These are phyloP conservation scores for Lycium ferocissimum DNA, from an alignment of 257 asterid species.

Conservation along the genomic window DNA sequence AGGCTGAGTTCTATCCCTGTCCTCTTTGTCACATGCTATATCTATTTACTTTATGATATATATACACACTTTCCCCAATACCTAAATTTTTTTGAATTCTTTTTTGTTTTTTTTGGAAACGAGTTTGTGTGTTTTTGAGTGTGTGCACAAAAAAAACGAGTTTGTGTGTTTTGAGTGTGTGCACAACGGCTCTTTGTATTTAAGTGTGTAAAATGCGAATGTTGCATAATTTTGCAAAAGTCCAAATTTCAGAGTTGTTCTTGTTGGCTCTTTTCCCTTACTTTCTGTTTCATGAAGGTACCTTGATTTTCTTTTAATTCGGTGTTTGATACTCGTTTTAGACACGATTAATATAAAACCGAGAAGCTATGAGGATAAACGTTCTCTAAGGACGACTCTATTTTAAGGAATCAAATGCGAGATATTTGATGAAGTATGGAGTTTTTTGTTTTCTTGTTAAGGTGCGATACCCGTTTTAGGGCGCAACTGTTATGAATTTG, in stretches of 20 bases:
- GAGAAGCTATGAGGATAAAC: no score
- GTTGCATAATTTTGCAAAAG: background rate
- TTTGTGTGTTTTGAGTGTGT: background rate
- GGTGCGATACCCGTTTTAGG: no score
- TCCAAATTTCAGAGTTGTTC: background rate
- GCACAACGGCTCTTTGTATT: constrained; percentile 25
- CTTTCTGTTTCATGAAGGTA: background rate
- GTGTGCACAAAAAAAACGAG: background rate
- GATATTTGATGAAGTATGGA: no score
- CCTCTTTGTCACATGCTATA: constrained; percentile 19
- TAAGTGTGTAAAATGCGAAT: background rate
- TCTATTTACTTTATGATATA: constrained; percentile 4
- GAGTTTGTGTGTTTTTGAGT: background rate
- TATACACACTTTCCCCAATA: background rate
- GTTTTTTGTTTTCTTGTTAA: no score
- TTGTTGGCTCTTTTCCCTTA: background rate
- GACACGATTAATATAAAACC: no score
- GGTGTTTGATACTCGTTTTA: no score
- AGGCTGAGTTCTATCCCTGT: constrained; percentile 43
- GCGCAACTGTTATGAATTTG: no score
- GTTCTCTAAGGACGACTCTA: no score
- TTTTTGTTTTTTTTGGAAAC: background rate
- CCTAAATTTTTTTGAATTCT: background rate
- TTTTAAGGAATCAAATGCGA: no score
- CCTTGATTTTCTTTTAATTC: background rate